These are phyloP conservation scores for Sedum album DNA, from an alignment of 164 flowering plant species.

Conservation along the genomic window DNA sequence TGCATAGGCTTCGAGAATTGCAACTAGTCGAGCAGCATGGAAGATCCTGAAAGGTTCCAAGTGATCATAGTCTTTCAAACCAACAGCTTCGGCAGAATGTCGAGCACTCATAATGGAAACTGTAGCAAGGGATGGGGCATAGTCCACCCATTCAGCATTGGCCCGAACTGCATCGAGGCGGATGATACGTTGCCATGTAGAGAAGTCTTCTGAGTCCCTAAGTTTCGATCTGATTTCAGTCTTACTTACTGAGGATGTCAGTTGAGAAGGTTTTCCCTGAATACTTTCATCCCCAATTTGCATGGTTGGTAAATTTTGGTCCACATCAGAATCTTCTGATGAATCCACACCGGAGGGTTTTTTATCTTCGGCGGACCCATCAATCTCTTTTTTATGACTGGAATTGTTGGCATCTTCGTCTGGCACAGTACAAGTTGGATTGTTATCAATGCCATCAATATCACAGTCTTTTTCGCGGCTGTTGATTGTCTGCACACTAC, in stretches of 20 bases:
- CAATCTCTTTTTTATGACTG: slow-evolving; percentile 12
- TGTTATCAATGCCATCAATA: slow-evolving; percentile 8
- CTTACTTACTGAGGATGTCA: slow-evolving; percentile 18
- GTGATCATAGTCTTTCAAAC: slow-evolving; percentile 64
- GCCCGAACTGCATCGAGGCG: slow-evolving; percentile 84
- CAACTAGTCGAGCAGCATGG: slow-evolving; percentile 84
- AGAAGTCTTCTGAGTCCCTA: slow-evolving; percentile 48
- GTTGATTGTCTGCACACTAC: slow-evolving; percentile 7
- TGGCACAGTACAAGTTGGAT: slow-evolving; percentile 4
- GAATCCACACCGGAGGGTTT: slow-evolving; percentile 21
- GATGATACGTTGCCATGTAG: slow-evolving; percentile 81
- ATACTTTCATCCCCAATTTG: slow-evolving; percentile 28
- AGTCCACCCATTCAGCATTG: slow-evolving; percentile 57
- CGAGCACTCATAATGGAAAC: slow-evolving; percentile 49
- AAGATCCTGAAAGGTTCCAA: slow-evolving; percentile 57
- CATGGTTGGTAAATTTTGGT: slow-evolving; percentile 17
- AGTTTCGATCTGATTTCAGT: slow-evolving; percentile 17
- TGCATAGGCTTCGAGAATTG: slow-evolving; percentile 91
- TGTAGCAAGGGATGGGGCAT: slow-evolving; percentile 51
- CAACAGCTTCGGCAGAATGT: slow-evolving; percentile 51
- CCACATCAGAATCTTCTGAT: slow-evolving; percentile 23
- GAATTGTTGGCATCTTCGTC: slow-evolving; percentile 11
- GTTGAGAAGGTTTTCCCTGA: slow-evolving; percentile 14
- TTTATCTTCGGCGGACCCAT: slow-evolving; percentile 14
- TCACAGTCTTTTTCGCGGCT: slow-evolving; percentile 9